Conservation (phyloP, 2,329 filamentous ascomycete genomes). For the Colletotrichum orbiculare region DNA sequence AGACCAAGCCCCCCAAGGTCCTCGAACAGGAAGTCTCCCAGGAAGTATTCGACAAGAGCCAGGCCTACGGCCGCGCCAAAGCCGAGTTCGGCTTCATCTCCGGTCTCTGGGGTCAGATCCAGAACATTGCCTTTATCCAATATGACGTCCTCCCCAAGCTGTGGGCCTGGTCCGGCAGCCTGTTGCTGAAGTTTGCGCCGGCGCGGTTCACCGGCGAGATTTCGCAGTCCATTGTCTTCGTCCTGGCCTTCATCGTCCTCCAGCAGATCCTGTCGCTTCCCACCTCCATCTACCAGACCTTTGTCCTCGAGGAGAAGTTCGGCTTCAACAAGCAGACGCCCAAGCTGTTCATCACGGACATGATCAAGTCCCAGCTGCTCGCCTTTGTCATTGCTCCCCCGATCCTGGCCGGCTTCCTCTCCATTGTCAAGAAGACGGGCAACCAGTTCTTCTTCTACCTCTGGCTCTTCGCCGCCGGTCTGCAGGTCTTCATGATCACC, state of each 20-base stretch:
- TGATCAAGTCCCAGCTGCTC: conserved; percentile 90
- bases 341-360: conserved; percentile 86
- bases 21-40: conserved; percentile 89
- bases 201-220: conserved; percentile 90
- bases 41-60: conserved; percentile 93
- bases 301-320: conserved; percentile 95
- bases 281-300: conserved; percentile 89
- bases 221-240: conserved; percentile 90
- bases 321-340: conserved; percentile 99
- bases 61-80: conserved; percentile 96
- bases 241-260: conserved; percentile 86
- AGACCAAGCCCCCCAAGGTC: conserved; percentile 84
- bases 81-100: conserved; percentile 87
- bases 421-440: conserved; percentile 94
- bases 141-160: conserved; percentile 91
- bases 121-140: conserved; percentile 90
- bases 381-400: conserved; percentile 84
- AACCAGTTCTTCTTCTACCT: conserved; percentile 98
- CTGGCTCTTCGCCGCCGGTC: conserved; percentile 88
- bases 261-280: conserved; percentile 85
- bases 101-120: conserved; percentile 85
- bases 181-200: conserved; percentile 80
- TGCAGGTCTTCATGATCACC: conserved; percentile 95
- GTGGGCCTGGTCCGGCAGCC: conserved; percentile 83
- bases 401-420: conserved; percentile 89